phyloP scores from a whole-genome alignment of 345 rosid species.

The Trapa incisa region DNA sequence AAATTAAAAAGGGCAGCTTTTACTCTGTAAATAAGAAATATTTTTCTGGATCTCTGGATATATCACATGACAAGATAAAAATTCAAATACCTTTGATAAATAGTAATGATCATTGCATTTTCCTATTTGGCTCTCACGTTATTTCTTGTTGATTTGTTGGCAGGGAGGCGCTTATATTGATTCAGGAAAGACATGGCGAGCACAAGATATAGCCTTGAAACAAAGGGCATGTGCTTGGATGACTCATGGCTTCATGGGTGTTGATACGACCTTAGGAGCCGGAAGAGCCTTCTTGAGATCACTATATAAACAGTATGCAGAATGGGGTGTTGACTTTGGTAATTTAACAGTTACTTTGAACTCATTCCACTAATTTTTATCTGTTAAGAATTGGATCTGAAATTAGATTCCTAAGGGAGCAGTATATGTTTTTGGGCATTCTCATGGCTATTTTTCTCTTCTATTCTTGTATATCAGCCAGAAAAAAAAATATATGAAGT shows the following conservation, averaged over 20 bases:
- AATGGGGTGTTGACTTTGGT: slow-evolving; percentile 97
- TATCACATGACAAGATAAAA: neutral
- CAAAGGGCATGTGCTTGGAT: slow-evolving; percentile 92
- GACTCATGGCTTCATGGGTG: slow-evolving; percentile 84
- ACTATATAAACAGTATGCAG: slow-evolving; percentile 71
- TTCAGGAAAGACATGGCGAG: slow-evolving; percentile 52
- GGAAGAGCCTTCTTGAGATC: slow-evolving; percentile 87
- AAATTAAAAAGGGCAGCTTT: neutral
- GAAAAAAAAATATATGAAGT: neutral
- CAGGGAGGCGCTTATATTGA: slow-evolving; percentile 59
- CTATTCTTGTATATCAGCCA: neutral
- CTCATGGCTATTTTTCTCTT: neutral
- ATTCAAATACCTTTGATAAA: neutral
- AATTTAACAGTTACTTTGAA: slow-evolving; percentile 15
- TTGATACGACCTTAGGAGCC: slow-evolving; percentile 54
- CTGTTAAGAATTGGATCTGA: neutral
- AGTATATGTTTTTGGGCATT: too few species aligned
- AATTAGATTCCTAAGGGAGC: too few species aligned
- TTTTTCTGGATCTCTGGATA: neutral
- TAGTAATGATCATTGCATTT: neutral
- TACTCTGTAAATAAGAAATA: neutral
- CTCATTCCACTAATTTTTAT: neutral
- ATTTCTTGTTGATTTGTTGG: slow-evolving; percentile 12
- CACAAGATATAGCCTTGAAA: slow-evolving; percentile 65
- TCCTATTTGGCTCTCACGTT: neutral